Evolutionary conservation across 2,329 filamentous ascomycete genomes (phyloP).

Genomic region (Diaporthe sp.): DNA sequence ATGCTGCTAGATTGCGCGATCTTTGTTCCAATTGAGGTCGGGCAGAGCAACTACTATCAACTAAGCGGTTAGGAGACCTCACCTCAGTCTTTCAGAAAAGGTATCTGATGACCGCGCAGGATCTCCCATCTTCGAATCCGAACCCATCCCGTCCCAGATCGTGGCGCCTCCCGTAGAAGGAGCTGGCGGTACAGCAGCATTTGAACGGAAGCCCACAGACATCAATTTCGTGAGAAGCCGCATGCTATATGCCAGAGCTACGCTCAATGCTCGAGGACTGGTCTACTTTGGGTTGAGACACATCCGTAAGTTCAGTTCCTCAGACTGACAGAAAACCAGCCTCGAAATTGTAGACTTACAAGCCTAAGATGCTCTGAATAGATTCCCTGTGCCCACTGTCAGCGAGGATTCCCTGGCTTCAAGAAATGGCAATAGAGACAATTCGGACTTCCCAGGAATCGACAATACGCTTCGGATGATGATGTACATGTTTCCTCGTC

Average conservation of each 20-base stretch:
- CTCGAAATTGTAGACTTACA: slow-evolving; percentile 2
- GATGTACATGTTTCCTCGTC: slow-evolving; percentile 94
- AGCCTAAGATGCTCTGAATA: slow-evolving; percentile 81
- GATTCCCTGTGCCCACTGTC: slow-evolving; percentile 61
- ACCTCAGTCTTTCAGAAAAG: slow-evolving; percentile 37
- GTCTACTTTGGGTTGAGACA: slow-evolving; percentile 83
- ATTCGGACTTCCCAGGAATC: slow-evolving; percentile 49
- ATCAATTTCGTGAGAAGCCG: slow-evolving; percentile 84
- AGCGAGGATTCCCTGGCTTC: slow-evolving; percentile 31
- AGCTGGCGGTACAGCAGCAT: slow-evolving; percentile 29
- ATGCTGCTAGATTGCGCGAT: slow-evolving; percentile 83
- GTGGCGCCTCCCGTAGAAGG: background rate
- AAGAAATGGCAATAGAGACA: background rate
- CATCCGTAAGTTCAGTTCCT: slow-evolving; percentile 73
- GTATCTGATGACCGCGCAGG: slow-evolving; percentile 20
- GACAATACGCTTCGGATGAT: slow-evolving; percentile 77
- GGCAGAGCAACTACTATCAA: slow-evolving; percentile 79
- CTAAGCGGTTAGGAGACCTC: slow-evolving; percentile 74
- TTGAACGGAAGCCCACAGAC: slow-evolving; percentile 59
- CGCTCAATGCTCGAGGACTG: slow-evolving; percentile 74
- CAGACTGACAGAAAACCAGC: background rate
- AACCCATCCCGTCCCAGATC: slow-evolving; percentile 1
- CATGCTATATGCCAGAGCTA: slow-evolving; percentile 86
- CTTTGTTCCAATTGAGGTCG: slow-evolving; percentile 73
- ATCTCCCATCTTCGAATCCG: slow-evolving; percentile 35